Evolutionary conservation across 2,329 filamentous ascomycete genomes (phyloP), one percentile per base, ranked within the genome.

Genomic region (Fusarium aywerte): DNA sequence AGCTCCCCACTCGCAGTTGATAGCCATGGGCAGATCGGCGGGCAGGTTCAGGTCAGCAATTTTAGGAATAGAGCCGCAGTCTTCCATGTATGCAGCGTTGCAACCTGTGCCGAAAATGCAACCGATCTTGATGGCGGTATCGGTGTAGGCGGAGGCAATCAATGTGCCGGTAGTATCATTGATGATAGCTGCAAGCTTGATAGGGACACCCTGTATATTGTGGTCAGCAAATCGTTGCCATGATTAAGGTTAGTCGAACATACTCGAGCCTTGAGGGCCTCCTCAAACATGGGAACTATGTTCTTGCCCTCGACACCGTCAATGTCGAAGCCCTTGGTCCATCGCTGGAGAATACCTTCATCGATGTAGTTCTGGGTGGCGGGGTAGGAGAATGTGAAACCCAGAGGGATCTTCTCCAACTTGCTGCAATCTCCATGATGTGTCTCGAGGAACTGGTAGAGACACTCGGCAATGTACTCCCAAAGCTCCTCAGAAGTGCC

Each of bases 71-170:
- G 90, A 92, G 68, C 93, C 93, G 68, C 88, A 92, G 75, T 96
- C 82, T 80, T 99, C 96, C 91, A 99, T 97, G 83, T 99, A 99
- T 36, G 96, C 96, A 38, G 95, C 96, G 75, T 99, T 99, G 82
- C 96, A 97, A 61, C 96, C 96, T 13, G 96, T 99, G 73, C 96
- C 96, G 75, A 99, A 99, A 76, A 99, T 99, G 80, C 95, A 97
- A 56, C 96, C 96, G 74, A 98, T 96, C 81, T 89, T 93, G 87
- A 97, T 96, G 71, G 90, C 88, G 43, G 90, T 83, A 77, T 99
- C 94, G n/a, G 95, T 98, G 81, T 99, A 99, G 29, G 93, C 91
- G 25, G 95, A 98, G 63, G 96, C 96, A 75, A 99, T 97, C 74
- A 99, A 84, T 31, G 96, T 99, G 74, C 96, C 96, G 18, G 95